A percentile compares a stretch with the other conserved stretches of the same genome.
Evolutionary conservation across 352 stramenopile species (phyloP).

Genomic region (Blastocystis sp.): DNA sequence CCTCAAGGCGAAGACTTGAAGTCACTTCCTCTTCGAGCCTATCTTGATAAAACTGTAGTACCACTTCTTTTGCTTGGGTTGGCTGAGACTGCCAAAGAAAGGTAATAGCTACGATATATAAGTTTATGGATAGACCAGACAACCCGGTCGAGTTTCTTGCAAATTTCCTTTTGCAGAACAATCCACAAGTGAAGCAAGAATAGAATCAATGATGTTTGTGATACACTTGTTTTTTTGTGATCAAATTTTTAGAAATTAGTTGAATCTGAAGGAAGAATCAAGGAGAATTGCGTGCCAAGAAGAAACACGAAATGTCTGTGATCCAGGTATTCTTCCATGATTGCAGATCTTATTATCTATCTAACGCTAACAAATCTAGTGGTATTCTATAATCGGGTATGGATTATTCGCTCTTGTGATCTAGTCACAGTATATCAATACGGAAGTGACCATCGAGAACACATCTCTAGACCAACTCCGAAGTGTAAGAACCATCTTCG

Average conservation of each 20-base stretch:
- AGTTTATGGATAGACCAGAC: constrained; percentile 6
- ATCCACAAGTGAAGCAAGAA: constrained; percentile 57
- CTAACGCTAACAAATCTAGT: constrained; percentile 12
- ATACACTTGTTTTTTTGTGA: neutral
- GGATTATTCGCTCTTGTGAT: no score
- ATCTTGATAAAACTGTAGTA: constrained; percentile 50
- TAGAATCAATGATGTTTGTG: neutral
- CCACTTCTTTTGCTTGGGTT: constrained; percentile 28
- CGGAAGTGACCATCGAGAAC: neutral
- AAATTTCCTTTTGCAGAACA: constrained; percentile 52
- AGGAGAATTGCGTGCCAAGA: no score
- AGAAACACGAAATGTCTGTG: no score
- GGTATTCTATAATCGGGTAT: constrained; percentile 1
- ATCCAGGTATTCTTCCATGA: neutral
- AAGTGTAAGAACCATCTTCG: neutral
- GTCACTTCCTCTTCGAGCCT: constrained; percentile 23
- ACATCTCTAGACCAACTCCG: neutral
- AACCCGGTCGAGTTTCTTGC: constrained; percentile 40
- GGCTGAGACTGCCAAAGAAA: constrained; percentile 56
- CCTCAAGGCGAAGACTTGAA: constrained; percentile 48
- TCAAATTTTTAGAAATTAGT: neutral
- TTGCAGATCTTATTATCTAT: constrained; percentile 12
- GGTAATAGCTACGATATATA: neutral
- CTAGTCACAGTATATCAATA: neutral
- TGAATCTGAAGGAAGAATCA: no score